These are phyloP conservation scores for Cladochytrium replicatum DNA, from an alignment of 192 early-diverging fungal genomes.

Conservation along the genomic window DNA sequence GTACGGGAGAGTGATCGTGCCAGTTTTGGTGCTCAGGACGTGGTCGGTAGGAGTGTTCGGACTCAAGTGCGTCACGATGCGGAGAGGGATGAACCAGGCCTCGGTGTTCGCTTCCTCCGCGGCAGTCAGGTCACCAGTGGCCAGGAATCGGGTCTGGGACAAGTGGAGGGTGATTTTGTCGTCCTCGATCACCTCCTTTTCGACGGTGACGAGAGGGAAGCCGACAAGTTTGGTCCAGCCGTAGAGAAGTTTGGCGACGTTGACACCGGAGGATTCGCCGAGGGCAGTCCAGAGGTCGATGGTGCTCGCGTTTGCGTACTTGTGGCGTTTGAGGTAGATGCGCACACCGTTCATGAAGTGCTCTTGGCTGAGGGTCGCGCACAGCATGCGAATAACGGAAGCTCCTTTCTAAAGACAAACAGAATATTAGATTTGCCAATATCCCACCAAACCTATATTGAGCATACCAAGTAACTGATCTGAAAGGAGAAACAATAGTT, in stretches of 20 bases:
- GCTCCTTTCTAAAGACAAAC: conserved; percentile 72
- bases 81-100: conserved; percentile 68
- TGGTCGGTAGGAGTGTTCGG: conserved; percentile 24
- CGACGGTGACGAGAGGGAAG: conserved; percentile 59
- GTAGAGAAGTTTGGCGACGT: conserved; percentile 66
- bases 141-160: conserved; percentile 63
- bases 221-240: conserved; percentile 69
- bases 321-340: conserved; percentile 56
- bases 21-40: conserved; percentile 17
- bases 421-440: too few species aligned
- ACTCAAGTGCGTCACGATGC: conserved; percentile 13
- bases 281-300: conserved; percentile 71
- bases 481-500: too few species aligned
- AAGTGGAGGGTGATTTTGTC: conserved; percentile 32
- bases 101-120: conserved; percentile 47
- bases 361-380: conserved; percentile 24
- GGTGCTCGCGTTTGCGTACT: conserved; percentile 67
- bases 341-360: conserved; percentile 8
- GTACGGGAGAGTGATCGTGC: conserved; percentile 7
- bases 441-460: too few species aligned
- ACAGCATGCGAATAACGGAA: conserved; percentile 76
- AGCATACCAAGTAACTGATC: too few species aligned
- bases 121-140: conserved; percentile 48
- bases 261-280: conserved; percentile 57
- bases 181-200: conserved; percentile 25